These are phyloP conservation scores for Copromyces sp. DNA, from an alignment of 495 filamentous ascomycete species.

Conservation along the genomic window DNA sequence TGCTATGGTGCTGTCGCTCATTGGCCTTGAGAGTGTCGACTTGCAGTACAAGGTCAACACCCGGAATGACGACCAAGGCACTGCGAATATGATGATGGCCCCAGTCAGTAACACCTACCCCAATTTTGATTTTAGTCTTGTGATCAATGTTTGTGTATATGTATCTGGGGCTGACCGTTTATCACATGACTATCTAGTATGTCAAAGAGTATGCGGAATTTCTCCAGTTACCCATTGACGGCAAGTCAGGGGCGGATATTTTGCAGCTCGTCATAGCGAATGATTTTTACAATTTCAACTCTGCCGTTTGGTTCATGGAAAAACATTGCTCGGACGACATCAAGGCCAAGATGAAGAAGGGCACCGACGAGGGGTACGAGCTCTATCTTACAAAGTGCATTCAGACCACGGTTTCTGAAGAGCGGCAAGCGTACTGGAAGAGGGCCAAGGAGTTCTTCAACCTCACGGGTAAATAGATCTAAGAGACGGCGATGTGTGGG, in stretches of 20 bases:
- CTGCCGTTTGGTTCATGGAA: conserved; percentile 63
- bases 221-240: background rate
- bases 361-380: conserved; percentile 45
- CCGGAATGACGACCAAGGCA: conserved; percentile 58
- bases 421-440: conserved; percentile 47
- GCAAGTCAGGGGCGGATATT: background rate
- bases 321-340: conserved; percentile 48
- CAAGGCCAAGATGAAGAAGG: conserved; percentile 35
- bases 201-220: background rate
- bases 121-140: background rate
- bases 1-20: conserved; percentile 51
- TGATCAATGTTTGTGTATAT: background rate
- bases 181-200: background rate
- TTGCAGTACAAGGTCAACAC: conserved; percentile 57
- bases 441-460: conserved; percentile 34
- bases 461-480: conserved; percentile 14
- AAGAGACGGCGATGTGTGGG: background rate
- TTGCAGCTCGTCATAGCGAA: background rate
- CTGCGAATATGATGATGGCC: conserved; percentile 66
- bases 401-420: conserved; percentile 34
- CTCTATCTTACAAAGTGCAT: conserved; percentile 60
- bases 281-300: conserved; percentile 52
- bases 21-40: conserved; percentile 58
- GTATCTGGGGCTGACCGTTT: background rate
- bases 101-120: conserved; percentile 4